Evolutionary conservation across 768 basidiomycete species (phyloP), one percentile per base, ranked within the genome.

Genomic region (Kwoniella newhampshirensis): DNA sequence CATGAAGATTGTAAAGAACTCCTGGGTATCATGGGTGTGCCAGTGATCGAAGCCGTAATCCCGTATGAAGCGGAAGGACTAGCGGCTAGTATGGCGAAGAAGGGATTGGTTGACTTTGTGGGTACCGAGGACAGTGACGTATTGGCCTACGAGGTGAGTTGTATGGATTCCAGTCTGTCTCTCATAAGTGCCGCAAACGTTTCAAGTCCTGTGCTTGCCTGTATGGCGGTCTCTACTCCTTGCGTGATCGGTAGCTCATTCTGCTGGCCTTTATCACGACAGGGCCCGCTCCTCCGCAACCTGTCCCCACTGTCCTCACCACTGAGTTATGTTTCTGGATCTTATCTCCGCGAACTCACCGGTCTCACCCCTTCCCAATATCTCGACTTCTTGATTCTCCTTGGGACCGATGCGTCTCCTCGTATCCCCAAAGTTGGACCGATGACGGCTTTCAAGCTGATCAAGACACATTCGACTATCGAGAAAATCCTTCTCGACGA

Each of bases 371-470:
- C 80, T 7, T 68, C 79, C 0, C 73, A 82, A 47, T 92, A 83
- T 75, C 74, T 94, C 65, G 92, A 96, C 77, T 91, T 94, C 75
- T 85, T 84, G 0, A 82, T 94, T 48, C 81, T 96, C 5, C 81
- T 92, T 9, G 92, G 92, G 11, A 94, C 91, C 1, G 92, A 96
- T 75, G 93, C 94, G 66, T 86, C 89, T 0, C 84, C 86, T 43
- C 84, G 92, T 4, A 88, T 96, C 57, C 87, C 83, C 54, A 85
- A 86, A 58, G 79, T 94, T 1, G 92, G 92, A 0, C 91, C 91
- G 1, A 69, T 78, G 0, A 85, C 85, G 2, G 90, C 90, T 1
- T 83, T 89, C 66, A 85, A 84, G 64, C 83, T 87, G 61, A 88
- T 94, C 48, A 82, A 81, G 47, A 78, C 83, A 62, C 77, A 91